Conservation (phyloP, 495 filamentous ascomycete species). For the Neurospora terricola region DNA sequence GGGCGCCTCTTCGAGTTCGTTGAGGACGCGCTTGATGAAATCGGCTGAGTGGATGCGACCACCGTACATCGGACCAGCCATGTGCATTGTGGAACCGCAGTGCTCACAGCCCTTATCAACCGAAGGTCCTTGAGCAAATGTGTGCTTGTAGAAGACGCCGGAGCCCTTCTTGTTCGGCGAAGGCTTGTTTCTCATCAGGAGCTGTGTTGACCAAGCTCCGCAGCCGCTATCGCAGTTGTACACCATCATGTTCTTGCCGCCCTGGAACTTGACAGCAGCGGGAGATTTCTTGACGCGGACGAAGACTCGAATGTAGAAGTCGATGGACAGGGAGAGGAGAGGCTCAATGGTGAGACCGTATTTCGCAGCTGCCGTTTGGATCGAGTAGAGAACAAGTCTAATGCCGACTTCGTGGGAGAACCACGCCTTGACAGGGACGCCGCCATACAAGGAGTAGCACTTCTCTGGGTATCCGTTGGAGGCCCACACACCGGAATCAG, state of each 20-base stretch:
- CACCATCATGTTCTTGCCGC: conserved; percentile 83
- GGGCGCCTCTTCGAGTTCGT: conserved; percentile 50
- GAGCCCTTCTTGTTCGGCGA: conserved; percentile 58
- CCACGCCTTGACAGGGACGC: conserved; percentile 68
- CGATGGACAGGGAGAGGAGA: conserved; percentile 81
- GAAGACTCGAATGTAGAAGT: conserved; percentile 91
- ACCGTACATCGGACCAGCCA: conserved; percentile 89
- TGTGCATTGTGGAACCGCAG: conserved; percentile 76
- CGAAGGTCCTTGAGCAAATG: conserved; percentile 57
- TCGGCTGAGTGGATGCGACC: conserved; percentile 75
- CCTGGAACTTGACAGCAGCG: conserved; percentile 76
- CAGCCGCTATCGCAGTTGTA: conserved; percentile 88
- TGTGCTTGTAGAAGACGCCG: conserved; percentile 60
- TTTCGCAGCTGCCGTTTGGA: conserved; percentile 67
- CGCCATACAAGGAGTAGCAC: conserved; percentile 82
- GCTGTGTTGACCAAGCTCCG: conserved; percentile 75
- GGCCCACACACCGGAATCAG: conserved; percentile 87
- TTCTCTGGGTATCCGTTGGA: conserved; percentile 92
- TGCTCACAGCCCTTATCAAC: conserved; percentile 57
- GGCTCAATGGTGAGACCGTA: conserved; percentile 92
- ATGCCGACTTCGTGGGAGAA: conserved; percentile 86
- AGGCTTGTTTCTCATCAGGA: conserved; percentile 54
- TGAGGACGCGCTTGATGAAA: conserved; percentile 70
- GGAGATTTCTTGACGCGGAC: conserved; percentile 71
- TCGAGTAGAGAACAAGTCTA: conserved; percentile 68